Conservation (phyloP, 208 protist species). For the Crithidia bombi region DNA sequence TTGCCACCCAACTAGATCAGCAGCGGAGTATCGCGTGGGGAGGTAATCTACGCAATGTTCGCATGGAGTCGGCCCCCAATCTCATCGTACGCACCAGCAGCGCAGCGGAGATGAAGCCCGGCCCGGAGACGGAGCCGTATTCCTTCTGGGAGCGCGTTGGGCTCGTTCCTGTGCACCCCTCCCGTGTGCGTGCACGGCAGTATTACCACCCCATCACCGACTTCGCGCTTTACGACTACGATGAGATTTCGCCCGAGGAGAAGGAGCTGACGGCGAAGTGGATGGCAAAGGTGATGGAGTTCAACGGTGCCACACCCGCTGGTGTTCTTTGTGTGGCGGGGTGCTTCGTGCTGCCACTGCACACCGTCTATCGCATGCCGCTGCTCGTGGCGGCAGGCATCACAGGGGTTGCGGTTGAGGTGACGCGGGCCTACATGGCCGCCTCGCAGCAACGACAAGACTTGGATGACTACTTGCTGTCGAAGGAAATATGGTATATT, state of each 20-base stretch:
- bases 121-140: conserved; percentile 87
- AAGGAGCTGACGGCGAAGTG: conserved; percentile 83
- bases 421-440: conserved; percentile 77
- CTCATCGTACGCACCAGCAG: conserved; percentile 30
- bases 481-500: conserved; percentile 92
- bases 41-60: conserved; percentile 79
- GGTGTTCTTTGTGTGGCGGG: conserved; percentile 67
- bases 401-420: conserved; percentile 72
- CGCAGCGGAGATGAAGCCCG: conserved; percentile 38
- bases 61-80: conserved; percentile 51
- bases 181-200: conserved; percentile 80
- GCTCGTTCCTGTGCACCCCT: conserved; percentile 78
- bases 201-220: conserved; percentile 88
- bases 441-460: conserved; percentile 83
- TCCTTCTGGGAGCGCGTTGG: conserved; percentile 88
- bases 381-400: conserved; percentile 69
- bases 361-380: conserved; percentile 82
- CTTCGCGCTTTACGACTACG: conserved; percentile 89
- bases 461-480: conserved; percentile 85
- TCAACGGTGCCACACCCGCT: conserved; percentile 75
- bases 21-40: conserved; percentile 41
- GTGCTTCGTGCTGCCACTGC: conserved; percentile 79
- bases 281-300: conserved; percentile 86
- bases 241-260: conserved; percentile 85
- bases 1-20: conserved; percentile 28